Evolutionary conservation across 805 yeast species (phyloP).

Genomic region (Limtongia smithiae): DNA sequence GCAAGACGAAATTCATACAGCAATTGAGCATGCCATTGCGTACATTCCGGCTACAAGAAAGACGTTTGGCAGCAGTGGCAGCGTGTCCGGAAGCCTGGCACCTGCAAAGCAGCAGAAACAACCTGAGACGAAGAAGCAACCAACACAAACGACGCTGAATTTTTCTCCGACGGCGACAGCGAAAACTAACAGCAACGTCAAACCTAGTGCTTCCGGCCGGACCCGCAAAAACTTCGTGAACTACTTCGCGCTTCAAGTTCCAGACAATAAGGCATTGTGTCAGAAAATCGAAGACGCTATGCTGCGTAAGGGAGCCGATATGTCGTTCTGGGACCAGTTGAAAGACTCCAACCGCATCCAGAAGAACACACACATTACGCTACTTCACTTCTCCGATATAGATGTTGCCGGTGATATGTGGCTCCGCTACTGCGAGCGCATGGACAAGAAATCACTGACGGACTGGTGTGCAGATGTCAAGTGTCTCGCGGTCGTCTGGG

Average conservation of each 20-base stretch:
- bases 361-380: constrained; percentile 61
- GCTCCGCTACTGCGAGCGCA: constrained; percentile 15
- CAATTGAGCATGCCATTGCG: constrained; percentile 51
- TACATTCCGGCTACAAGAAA: constrained; percentile 49
- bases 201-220: neutral
- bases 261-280: constrained; percentile 1
- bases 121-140: constrained; percentile 14
- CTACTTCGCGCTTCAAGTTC: constrained; percentile 16
- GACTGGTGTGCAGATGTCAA: constrained; percentile 7
- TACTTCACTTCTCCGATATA: constrained; percentile 45
- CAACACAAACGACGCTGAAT: constrained; percentile 9
- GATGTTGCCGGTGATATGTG: constrained; percentile 16
- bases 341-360: constrained; percentile 43
- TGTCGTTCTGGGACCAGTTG: constrained; percentile 24
- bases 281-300: constrained; percentile 16
- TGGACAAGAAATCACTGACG: neutral
- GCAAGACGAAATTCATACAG: constrained; percentile 42
- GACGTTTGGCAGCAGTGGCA: constrained; percentile 25
- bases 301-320: constrained; percentile 13
- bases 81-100: constrained; percentile 42
- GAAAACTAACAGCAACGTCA: neutral
- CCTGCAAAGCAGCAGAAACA: too few species aligned
- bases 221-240: neutral
- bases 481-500: constrained; percentile 4
- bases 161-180: neutral